Evolutionary conservation across 495 filamentous ascomycete species (phyloP).

Genomic region (Oidiodendron maius): DNA sequence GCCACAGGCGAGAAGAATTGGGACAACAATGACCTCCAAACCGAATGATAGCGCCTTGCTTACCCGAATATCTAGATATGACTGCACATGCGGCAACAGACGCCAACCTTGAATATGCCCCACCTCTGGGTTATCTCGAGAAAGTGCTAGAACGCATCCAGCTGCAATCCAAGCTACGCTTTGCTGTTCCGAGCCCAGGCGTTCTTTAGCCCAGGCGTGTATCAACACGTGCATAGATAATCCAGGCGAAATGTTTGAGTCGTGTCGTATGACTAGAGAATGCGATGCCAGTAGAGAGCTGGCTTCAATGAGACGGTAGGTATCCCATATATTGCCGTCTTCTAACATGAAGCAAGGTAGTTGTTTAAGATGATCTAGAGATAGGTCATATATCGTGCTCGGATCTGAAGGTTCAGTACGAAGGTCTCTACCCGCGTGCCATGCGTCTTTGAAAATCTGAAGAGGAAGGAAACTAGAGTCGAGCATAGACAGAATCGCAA

Average conservation of each 20-base stretch:
- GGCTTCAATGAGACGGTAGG: slow-evolving; percentile 22
- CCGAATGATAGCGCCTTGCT: slow-evolving; percentile 9
- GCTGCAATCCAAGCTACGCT: slow-evolving; percentile 13
- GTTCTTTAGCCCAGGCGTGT: slow-evolving; percentile 18
- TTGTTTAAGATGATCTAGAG: not conserved
- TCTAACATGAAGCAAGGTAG: not conserved
- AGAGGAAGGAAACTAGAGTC: not conserved
- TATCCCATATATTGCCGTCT: slow-evolving; percentile 19
- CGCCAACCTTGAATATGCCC: slow-evolving; percentile 17
- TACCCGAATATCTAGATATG: slow-evolving; percentile 17
- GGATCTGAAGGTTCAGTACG: not conserved
- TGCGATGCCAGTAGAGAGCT: slow-evolving; percentile 21
- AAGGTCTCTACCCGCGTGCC: slow-evolving; percentile 12
- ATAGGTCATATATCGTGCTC: not conserved
- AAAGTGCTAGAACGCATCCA: slow-evolving; percentile 19
- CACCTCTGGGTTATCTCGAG: slow-evolving; percentile 5
- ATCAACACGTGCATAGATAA: slow-evolving; percentile 20
- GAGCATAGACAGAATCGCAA: slow-evolving; percentile 25
- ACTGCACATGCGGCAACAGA: slow-evolving; percentile 22
- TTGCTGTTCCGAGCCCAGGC: slow-evolving; percentile 13
- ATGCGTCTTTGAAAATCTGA: slow-evolving; percentile 15
- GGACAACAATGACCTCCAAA: slow-evolving; percentile 8
- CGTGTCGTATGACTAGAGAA: slow-evolving; percentile 18
- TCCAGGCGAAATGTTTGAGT: slow-evolving; percentile 4
- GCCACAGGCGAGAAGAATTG: slow-evolving; percentile 22